Evolutionary conservation across 192 early-diverging fungal genomes (phyloP), one percentile per base, ranked within the genome.

Genomic region (Backusella morwellensis): DNA sequence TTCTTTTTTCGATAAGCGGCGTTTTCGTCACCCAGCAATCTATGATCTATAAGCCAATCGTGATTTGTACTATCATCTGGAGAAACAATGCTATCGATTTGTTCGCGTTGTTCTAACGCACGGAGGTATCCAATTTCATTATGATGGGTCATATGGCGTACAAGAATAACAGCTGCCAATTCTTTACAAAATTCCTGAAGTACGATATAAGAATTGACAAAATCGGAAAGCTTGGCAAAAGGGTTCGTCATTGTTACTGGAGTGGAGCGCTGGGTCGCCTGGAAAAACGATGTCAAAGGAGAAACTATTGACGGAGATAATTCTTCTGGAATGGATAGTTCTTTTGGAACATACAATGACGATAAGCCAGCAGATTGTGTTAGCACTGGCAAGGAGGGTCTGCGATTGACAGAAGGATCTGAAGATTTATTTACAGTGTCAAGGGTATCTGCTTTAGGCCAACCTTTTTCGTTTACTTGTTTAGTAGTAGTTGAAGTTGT

Each of bases 151-250:
- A 76, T 72, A 70, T 91, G 88, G 34, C 86, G 70, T 9, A 88
- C 90, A 32, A 91, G 75, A 3, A 87, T 87, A 0, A 84, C 83
- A 0, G 88, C 88, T 6, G 90, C 88, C 71, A 91, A 79, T 68
- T 91, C 90, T 75, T 91, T 91, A 68, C 86, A 89, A 72, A 91
- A 91, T 50, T 91, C 90, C 75, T 91, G 86, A 3, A 91, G 74
- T 3, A 91, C 86, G 59, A 91, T 90, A 70, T 85, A 90, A 2
- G 87, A 84, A 47, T 88, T 81, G 1, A 91, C 88, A 72, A 91
- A 91, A 54, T 83, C 66, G 1, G 78, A 77, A 21, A 83, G 72
- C 36, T 83, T 83, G 11, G 82, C 82, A 80, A 80, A 83, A 6
- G 82, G 82, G 17, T 83, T 83, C 0, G 82, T 80, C 75, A 83